Evolutionary conservation across 768 basidiomycete genomes (phyloP), one percentile per base, ranked within the genome.

Genomic region (Boletus rubroflammeus): DNA sequence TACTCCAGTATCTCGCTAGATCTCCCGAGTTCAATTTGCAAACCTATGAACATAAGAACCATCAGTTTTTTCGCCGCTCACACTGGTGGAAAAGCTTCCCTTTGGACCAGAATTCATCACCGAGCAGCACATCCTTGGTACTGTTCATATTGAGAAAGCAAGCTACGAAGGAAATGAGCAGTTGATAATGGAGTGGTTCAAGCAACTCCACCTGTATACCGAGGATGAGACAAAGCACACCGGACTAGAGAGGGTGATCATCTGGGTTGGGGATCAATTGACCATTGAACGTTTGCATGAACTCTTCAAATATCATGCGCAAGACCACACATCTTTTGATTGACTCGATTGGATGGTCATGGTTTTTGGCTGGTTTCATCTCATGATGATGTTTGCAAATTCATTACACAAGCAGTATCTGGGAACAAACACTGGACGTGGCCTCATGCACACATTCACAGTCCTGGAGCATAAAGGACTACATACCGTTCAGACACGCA

Each of bases 191-290:
- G 28, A 35, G 3, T 35, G 34, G 34, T 35, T 35, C 34, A 35
- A 35, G 3, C 15, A 35, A 35, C 13, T 35, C 1, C 2, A 32
- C 4, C 9, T 26, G 65, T 74, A 56, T 34, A 56, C 48, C 10
- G 35, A 51, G 3, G 65, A 64, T 0, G 59, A 72, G 31, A 52
- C 55, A 43, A 61, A 63, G 55, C 53, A 61, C 26, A 57, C 53
- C 0, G 62, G 62, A 17, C 13, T 50, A 0, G 50, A 72, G 13
- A 40, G 54, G 7, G 26, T 77, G 1, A 52, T 78, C 10, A 55
- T 62, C 1, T 75, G 71, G 70, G 50, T 68, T 34, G 67, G 73
- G 0, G 74, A 74, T 56, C 73, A 76, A 53, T 65, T 80, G 15
- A 80, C 74, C 0, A 61, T 70, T 0, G 71, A 69, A 6, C 64